A percentile compares a stretch with the other conserved stretches of the same genome.
phyloP scores from a whole-genome alignment of 305 asterid genomes.

The Solanum aculeatissimum region DNA sequence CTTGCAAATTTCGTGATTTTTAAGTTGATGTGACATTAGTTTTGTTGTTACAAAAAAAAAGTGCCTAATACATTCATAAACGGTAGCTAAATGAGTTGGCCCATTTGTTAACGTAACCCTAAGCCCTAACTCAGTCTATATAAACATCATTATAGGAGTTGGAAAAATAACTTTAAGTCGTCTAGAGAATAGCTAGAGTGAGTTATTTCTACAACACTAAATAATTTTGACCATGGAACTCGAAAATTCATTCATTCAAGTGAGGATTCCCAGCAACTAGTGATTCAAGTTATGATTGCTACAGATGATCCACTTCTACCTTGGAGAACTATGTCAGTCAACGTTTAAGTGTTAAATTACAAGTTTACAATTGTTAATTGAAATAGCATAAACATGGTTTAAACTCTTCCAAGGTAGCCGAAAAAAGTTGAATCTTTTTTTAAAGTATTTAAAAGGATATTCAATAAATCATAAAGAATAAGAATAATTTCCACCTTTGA shows the following conservation, averaged over 20 bases:
- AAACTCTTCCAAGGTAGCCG: neutral
- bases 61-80: too few relatives aligned
- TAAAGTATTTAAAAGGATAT: neutral
- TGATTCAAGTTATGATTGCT: neutral
- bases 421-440: neutral
- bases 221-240: neutral
- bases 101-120: too few relatives aligned
- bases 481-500: too few relatives aligned
- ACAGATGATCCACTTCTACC: neutral
- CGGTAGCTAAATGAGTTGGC: too few relatives aligned
- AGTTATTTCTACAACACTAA: too few relatives aligned
- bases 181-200: too few relatives aligned
- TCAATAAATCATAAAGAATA: neutral
- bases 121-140: too few relatives aligned
- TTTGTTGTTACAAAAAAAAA: too few relatives aligned
- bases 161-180: too few relatives aligned
- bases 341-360: neutral
- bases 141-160: too few relatives aligned
- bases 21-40: too few relatives aligned
- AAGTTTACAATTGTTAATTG: neutral
- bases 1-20: too few relatives aligned
- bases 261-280: neutral
- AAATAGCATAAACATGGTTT: neutral
- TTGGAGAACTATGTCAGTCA: neutral
- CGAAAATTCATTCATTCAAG: neutral